A percentile compares a stretch with the other conserved stretches of the same genome.
Evolutionary conservation across 495 filamentous ascomycete species (phyloP).

Genomic region (Friedmanniomyces endolithicus): DNA sequence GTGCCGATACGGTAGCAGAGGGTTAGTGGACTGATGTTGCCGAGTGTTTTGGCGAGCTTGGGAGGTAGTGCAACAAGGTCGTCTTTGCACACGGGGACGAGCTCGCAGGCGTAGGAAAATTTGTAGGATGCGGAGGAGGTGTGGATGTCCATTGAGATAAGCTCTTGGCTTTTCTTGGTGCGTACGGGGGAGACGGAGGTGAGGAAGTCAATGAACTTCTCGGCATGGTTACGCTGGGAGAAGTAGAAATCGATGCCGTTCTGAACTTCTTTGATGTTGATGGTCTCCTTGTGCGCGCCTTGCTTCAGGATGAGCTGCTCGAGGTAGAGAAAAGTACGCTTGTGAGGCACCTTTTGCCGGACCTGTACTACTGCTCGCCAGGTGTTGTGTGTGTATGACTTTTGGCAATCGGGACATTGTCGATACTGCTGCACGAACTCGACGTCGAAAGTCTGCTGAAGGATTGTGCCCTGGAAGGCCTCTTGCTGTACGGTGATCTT

Average conservation of each 20-base stretch:
- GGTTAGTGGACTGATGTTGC: conserved; percentile 71
- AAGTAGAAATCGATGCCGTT: conserved; percentile 96
- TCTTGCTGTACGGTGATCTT: conserved; percentile 84
- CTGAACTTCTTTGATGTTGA: conserved; percentile 91
- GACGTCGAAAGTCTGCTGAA: conserved; percentile 92
- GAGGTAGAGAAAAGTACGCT: conserved; percentile 90
- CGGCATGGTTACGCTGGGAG: conserved; percentile 74
- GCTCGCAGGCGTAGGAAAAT: conserved; percentile 71
- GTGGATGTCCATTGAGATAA: conserved; percentile 90
- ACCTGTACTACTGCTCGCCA: conserved; percentile 82
- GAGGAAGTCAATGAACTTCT: conserved; percentile 85
- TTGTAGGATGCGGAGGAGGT: conserved; percentile 83
- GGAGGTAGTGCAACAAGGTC: conserved; percentile 87
- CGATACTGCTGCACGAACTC: conserved; percentile 78
- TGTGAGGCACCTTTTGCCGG: conserved; percentile 92
- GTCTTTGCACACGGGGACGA: conserved; percentile 92
- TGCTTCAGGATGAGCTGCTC: conserved; percentile 95
- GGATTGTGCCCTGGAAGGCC: conserved; percentile 58
- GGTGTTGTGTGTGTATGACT: conserved; percentile 89
- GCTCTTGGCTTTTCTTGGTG: conserved; percentile 75
- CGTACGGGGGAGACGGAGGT: conserved; percentile 64
- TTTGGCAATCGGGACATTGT: conserved; percentile 83
- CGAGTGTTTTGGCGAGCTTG: conserved; percentile 68
- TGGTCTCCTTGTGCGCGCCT: conserved; percentile 77
- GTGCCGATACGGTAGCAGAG: conserved; percentile 87